Evolutionary conservation across 176 grass and related monocot genomes (phyloP).

Genomic region (Poa pratensis): DNA sequence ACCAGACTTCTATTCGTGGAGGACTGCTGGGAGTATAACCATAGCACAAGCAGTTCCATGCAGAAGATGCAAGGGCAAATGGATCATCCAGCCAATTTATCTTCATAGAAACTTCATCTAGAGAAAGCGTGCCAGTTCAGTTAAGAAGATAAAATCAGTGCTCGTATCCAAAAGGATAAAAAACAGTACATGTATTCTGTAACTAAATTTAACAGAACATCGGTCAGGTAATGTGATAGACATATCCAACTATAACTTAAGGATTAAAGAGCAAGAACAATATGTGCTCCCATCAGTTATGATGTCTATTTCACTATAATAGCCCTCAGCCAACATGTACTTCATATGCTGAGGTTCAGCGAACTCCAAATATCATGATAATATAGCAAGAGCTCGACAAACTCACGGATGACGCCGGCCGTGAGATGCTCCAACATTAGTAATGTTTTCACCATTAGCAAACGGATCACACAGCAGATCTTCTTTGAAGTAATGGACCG

Average conservation of each 20-base stretch:
- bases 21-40: not conserved
- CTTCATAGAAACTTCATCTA: constrained; percentile 19
- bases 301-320: not conserved
- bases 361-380: not conserved
- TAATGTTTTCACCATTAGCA: not conserved
- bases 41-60: constrained; percentile 38
- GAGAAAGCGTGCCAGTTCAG: not conserved
- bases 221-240: not conserved
- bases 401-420: not conserved
- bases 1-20: not conserved
- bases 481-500: no score
- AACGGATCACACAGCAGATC: not conserved
- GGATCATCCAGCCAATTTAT: constrained; percentile 44
- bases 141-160: not conserved
- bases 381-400: not conserved
- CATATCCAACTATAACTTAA: not conserved
- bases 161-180: not conserved
- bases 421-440: not conserved
- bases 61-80: constrained; percentile 14
- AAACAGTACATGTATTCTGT: not conserved
- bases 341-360: constrained; percentile 16
- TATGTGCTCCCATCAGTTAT: not conserved
- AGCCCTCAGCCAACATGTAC: not conserved
- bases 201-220: not conserved
- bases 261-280: not conserved